A percentile compares a stretch with the other conserved stretches of the same genome.
phyloP scores from a whole-genome alignment of 371 early-diverging fungal species.

The Lichtheimia ramosa region DNA sequence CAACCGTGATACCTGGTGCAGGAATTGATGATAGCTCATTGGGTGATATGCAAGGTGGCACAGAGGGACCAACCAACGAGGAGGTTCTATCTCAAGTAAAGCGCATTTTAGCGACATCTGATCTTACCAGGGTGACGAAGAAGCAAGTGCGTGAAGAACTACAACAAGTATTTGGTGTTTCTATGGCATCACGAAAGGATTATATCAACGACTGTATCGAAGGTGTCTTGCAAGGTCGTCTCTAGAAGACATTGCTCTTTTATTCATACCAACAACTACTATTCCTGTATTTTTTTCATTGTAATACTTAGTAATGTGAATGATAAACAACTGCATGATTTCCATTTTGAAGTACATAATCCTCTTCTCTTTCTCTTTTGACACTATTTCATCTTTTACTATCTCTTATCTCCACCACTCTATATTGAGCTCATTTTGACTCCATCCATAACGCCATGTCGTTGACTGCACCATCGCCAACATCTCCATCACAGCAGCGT shows the following conservation, averaged over 20 bases:
- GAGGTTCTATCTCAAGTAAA: constrained; percentile 76
- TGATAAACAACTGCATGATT: too few relatives aligned
- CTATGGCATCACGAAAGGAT: constrained; percentile 54
- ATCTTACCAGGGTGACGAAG: constrained; percentile 81
- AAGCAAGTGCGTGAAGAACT: constrained; percentile 64
- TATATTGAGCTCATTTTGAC: background rate
- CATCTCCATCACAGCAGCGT: too few relatives aligned
- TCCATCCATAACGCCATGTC: background rate
- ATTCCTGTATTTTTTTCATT: too few relatives aligned
- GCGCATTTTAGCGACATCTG: constrained; percentile 71
- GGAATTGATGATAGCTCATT: constrained; percentile 1
- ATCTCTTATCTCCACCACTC: too few relatives aligned
- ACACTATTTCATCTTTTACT: too few relatives aligned
- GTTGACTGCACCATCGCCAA: constrained; percentile 1
- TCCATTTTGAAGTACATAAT: background rate
- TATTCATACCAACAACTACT: background rate
- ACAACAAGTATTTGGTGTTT: constrained; percentile 37
- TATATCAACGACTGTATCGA: constrained; percentile 50
- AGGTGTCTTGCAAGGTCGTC: constrained; percentile 33
- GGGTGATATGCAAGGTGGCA: constrained; percentile 20
- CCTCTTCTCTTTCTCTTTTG: background rate
- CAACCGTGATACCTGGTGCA: too few relatives aligned
- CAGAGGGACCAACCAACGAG: constrained; percentile 56
- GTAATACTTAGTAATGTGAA: too few relatives aligned
- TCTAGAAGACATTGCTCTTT: constrained; percentile 8